Conservation (phyloP, 2,329 filamentous ascomycete genomes). For the Colletotrichum lupini region DNA sequence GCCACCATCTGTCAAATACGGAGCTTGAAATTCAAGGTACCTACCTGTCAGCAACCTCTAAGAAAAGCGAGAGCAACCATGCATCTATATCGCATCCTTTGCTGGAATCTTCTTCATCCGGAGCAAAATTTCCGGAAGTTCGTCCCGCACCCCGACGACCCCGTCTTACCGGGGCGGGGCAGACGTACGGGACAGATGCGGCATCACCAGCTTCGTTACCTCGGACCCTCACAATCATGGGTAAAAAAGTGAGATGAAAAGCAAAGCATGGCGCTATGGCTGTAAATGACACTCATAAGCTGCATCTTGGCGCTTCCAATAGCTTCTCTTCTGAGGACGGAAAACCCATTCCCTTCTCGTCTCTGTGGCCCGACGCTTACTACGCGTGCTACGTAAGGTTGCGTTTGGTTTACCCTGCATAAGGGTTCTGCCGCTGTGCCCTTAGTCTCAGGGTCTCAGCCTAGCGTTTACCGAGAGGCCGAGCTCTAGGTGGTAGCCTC, state of each 20-base stretch:
- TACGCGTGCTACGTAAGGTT: neutral
- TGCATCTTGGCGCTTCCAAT: neutral
- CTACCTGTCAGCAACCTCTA: too few relatives aligned
- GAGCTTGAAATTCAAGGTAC: too few relatives aligned
- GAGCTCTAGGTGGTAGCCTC: neutral
- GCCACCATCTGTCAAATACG: neutral
- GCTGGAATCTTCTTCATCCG: conserved; percentile 22
- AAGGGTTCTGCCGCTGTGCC: neutral
- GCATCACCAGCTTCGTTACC: conserved; percentile 13
- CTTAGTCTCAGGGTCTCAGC: neutral
- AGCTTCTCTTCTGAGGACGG: neutral
- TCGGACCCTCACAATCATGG: conserved; percentile 13
- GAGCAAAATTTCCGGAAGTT: conserved; percentile 14
- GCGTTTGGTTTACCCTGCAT: conserved; percentile 15
- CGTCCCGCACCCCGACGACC: neutral
- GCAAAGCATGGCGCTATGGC: neutral
- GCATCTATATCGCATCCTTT: neutral
- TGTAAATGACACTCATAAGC: neutral
- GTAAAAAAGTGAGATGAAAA: neutral
- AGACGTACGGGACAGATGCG: neutral
- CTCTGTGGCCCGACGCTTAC: neutral
- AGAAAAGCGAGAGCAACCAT: neutral
- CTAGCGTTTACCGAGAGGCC: neutral
- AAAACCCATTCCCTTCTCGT: neutral
- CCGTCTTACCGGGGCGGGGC: conserved; percentile 9